phyloP scores from a whole-genome alignment of 305 asterid genomes.

The Ajuga reptans region DNA sequence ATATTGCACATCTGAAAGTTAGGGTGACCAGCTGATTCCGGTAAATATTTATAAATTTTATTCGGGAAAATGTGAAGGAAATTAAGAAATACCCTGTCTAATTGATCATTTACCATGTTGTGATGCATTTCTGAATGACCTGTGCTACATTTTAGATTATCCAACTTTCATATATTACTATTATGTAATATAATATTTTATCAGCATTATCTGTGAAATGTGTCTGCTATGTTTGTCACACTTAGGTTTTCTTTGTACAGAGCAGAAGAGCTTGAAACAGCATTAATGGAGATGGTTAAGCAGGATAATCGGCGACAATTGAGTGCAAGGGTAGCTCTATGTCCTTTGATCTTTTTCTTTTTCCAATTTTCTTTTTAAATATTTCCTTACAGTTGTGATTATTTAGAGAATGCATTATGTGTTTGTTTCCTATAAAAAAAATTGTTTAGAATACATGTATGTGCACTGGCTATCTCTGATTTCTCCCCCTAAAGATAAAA shows the following conservation, averaged over 20 bases:
- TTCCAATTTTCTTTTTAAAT: not conserved
- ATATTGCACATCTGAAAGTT: not conserved
- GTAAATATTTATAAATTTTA: not conserved
- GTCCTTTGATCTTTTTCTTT: not conserved
- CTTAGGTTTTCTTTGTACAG: constrained; percentile 37
- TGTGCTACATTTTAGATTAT: not conserved
- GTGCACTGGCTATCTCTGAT: not conserved
- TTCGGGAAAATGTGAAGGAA: not conserved
- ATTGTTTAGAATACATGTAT: not conserved
- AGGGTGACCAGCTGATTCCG: not conserved
- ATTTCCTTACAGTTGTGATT: not conserved
- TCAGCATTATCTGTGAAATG: not conserved
- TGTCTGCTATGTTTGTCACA: not conserved
- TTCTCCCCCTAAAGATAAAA: not conserved
- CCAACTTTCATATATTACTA: not conserved
- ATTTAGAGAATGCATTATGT: not conserved
- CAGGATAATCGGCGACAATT: constrained; percentile 89
- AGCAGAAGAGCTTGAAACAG: constrained; percentile 96
- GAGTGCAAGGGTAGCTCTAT: constrained; percentile 66
- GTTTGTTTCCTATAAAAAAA: too few species aligned
- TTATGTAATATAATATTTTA: not conserved
- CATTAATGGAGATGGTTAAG: constrained; percentile 95
- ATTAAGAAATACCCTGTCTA: not conserved
- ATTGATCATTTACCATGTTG: not conserved
- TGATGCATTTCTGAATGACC: not conserved